Base-by-base conservation (phyloP, 2,329 filamentous ascomycete genomes). In the Teratosphaeria epicoccoides region DNA sequence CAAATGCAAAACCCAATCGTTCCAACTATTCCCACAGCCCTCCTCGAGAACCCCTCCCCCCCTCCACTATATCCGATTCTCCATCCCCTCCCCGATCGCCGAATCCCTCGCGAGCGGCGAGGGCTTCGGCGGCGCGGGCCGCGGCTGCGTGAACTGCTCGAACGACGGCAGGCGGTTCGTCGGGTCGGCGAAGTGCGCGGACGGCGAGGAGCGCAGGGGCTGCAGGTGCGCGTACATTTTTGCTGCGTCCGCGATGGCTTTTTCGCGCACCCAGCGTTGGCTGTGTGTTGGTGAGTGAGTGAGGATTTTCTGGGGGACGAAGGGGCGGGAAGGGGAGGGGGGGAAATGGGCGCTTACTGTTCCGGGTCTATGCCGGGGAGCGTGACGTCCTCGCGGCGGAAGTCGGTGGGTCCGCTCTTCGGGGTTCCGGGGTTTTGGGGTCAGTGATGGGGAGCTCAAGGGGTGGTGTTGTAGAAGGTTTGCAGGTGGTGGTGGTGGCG, bases 361-460 rank as follows among this genome's bases (percentile, higher is more conserved):
- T 60, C 57, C 7, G 58, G 54, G 7, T 58, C 56, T n/a, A 68
- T 55, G 25, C 64, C 64, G 12, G 59, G 57, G 26, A 67, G 56
- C 43, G 54, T 56, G 26, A 67, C 56, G 47, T 68, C 65, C 54
- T 66, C 58, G 51, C 64, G 59, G 46, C 63, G 60, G 52, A 67
- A 67, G 50, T 67, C 53, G 44, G 61, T 66, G 11, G 65, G 65
- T 14, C 49, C 52, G 52, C 62, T 61, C 65, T 67, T n/a, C n/a
- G n/a, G n/a, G n/a, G n/a, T n/a, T n/a, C n/a, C n/a, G 55, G 23
- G 5, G 43, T 5, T 17, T 24, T 24, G 4, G 11, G 6, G 7
- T n/a, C 17, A 7, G 1, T 24, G 29, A 11, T 37, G 11, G 29
- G 14, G 11, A 11, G 29, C 11, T 37, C 29, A n/a, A n/a, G n/a